Evolutionary conservation across 306 rosid genomes (phyloP), one percentile per base, ranked within the genome.

Genomic region (Psophocarpus tetragonolobus): DNA sequence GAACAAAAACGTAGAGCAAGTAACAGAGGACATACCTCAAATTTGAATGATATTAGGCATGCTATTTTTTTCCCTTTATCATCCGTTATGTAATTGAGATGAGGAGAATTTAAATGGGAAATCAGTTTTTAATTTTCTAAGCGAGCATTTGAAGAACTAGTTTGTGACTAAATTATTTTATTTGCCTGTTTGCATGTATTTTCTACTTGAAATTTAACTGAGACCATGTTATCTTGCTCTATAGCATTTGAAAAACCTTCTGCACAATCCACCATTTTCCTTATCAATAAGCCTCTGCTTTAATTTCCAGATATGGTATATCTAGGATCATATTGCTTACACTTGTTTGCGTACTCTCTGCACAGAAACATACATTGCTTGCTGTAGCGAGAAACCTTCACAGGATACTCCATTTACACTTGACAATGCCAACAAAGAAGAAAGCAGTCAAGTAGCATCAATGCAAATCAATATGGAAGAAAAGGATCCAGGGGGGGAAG

Each of bases 351-450:
- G 3, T 68, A 63, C 57, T 61, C 84, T 83, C 78, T 44, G 32
- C 70, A 51, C 85, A 56, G 89, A 47, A 74, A 73, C 76, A n/a
- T 54, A 61, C 39, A 72, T 20, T 78, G 68, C 77, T 47, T 54
- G 75, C 57, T 47, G 50, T 64, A 73, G 81, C 62, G 64, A 73
- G 64, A 81, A 33, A 83, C 38, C 48, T 45, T 74, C 83, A 29
- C 83, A 78, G 41, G 75, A 84, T 70, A 63, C 72, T 32, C 85
- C 89, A 66, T 75, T 76, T 30, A 82, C 91, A 33, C 88, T 86
- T 15, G 83, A 84, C 30, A 84, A 79, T 80, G 71, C 58, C 50
- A n/a, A 13, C 51, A 73, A 68, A 39, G 81, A 65, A 71, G 84
- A 77, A 32, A 65, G 63, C 45, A 64, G 41, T 71, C 70, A 42